Percentiles rank a stretch among this genome's conserved stretches.
Conservation (phyloP, 257 asterid genomes). For the Lavandula angustifolia region DNA sequence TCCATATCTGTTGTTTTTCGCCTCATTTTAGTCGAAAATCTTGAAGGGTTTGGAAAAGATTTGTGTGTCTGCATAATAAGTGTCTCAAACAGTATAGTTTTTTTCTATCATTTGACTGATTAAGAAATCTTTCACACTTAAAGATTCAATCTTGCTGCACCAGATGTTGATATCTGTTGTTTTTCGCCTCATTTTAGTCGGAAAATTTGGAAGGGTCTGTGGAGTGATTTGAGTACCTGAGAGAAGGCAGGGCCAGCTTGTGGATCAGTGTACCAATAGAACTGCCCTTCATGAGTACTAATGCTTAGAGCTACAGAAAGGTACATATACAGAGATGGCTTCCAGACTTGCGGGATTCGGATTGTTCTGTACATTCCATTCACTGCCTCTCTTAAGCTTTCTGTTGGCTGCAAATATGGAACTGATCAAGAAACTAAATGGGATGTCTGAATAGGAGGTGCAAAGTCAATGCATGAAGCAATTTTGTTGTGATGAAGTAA, state of each 20-base stretch:
- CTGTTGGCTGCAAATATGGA: conserved; percentile 36
- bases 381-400: conserved; percentile 47
- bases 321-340: conserved; percentile 68
- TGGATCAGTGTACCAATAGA: conserved; percentile 73
- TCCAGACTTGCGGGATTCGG: conserved; percentile 55
- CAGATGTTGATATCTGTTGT: not conserved
- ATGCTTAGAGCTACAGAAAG: conserved; percentile 62
- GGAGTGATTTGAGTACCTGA: conserved; percentile 38
- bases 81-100: too few species aligned
- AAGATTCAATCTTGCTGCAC: too few species aligned
- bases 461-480: too few species aligned
- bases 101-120: too few species aligned
- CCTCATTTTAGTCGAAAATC: too few species aligned
- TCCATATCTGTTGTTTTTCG: too few species aligned
- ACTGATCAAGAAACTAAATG: not conserved
- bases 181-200: not conserved
- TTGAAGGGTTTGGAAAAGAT: too few species aligned
- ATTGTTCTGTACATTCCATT: conserved; percentile 57
- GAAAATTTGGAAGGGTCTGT: not conserved
- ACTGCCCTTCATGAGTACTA: conserved; percentile 71
- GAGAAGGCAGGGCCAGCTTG: conserved; percentile 70
- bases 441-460: too few species aligned
- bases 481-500: not conserved
- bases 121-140: too few species aligned
- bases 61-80: too few species aligned